These are phyloP conservation scores for Zarea fungicola DNA, from an alignment of 2,329 filamentous ascomycete species.

Conservation along the genomic window DNA sequence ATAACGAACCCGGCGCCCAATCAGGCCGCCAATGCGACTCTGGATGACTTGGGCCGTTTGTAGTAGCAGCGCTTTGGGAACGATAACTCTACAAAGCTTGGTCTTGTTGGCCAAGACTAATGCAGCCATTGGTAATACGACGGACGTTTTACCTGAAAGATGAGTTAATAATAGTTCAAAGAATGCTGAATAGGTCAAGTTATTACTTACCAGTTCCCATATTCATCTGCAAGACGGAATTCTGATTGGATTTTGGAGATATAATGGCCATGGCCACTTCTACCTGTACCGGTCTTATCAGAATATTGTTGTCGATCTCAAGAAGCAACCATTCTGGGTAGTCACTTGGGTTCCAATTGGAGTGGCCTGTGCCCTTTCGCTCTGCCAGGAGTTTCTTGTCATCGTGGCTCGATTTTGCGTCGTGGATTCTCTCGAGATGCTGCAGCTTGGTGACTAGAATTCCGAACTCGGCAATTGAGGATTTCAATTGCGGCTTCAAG, in stretches of 20 bases:
- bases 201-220: constrained; percentile 53
- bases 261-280: constrained; percentile 59
- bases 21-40: constrained; percentile 47
- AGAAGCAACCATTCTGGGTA: constrained; percentile 60
- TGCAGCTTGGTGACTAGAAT: neutral
- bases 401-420: constrained; percentile 15
- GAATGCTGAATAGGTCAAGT: neutral
- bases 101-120: constrained; percentile 39
- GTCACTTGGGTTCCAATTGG: constrained; percentile 50
- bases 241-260: constrained; percentile 42
- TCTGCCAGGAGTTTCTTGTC: constrained; percentile 36
- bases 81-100: constrained; percentile 47
- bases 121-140: constrained; percentile 49
- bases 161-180: neutral
- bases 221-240: constrained; percentile 60
- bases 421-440: neutral
- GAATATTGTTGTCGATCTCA: constrained; percentile 59
- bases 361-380: constrained; percentile 43
- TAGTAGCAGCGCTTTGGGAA: constrained; percentile 50
- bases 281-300: constrained; percentile 57
- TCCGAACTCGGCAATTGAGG: neutral
- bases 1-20: constrained; percentile 49
- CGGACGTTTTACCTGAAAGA: constrained; percentile 49
- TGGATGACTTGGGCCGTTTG: constrained; percentile 55
- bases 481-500: neutral